A percentile compares a stretch with the other conserved stretches of the same genome.
Conservation (phyloP, 2,329 filamentous ascomycete genomes). For the Cephalotrichum gorgonifer region DNA sequence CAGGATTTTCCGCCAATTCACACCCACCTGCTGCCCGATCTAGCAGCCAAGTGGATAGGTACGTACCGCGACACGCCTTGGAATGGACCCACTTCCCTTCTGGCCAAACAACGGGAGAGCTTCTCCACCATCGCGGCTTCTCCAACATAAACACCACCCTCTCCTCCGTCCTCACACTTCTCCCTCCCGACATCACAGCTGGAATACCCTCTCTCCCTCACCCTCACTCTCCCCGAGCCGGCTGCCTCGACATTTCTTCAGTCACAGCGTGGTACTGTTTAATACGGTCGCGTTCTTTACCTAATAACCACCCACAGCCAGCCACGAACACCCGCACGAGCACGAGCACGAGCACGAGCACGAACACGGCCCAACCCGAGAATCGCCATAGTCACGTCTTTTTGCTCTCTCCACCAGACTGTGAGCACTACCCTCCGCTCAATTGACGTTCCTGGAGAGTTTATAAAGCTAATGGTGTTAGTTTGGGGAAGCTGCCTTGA, state of each 20-base stretch:
- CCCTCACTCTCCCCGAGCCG: not conserved
- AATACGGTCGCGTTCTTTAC: constrained; percentile 8
- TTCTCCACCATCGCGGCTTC: constrained; percentile 10
- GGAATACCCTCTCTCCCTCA: constrained; percentile 15
- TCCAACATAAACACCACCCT: constrained; percentile 7
- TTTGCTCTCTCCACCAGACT: not conserved
- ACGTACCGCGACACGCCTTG: constrained; percentile 7
- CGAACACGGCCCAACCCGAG: not conserved
- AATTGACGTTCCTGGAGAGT: not conserved
- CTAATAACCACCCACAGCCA: not conserved
- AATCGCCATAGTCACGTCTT: not conserved
- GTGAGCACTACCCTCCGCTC: not conserved
- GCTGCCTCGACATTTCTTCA: not conserved
- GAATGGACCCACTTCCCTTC: constrained; percentile 3
- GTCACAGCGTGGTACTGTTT: constrained; percentile 9
- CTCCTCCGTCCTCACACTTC: constrained; percentile 17
- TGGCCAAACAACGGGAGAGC: constrained; percentile 2
- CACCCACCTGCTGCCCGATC: not conserved
- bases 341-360: too few species aligned
- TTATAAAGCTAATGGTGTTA: not conserved
- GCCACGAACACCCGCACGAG: too few species aligned
- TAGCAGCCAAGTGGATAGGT: constrained; percentile 2
- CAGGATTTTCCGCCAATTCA: not conserved
- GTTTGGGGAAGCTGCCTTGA: not conserved
- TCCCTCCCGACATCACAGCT: constrained; percentile 22